These are phyloP conservation scores for Globisporangium splendens DNA, from an alignment of 352 stramenopile species.

Conservation along the genomic window DNA sequence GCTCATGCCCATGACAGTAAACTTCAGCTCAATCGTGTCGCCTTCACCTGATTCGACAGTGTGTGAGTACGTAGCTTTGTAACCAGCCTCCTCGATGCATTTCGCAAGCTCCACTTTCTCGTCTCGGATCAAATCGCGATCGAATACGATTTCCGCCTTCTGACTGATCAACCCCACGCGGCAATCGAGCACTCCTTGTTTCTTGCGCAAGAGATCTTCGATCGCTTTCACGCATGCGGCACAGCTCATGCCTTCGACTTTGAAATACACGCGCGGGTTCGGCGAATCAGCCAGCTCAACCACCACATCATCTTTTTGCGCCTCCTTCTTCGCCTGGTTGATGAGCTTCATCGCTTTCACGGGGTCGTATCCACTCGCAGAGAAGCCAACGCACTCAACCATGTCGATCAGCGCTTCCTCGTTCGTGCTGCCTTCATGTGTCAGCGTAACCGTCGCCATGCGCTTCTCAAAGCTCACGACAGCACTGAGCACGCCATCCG, in stretches of 20 bases:
- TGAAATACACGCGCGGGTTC: slow-evolving; percentile 75
- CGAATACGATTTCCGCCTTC: slow-evolving; percentile 83
- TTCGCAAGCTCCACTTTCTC: slow-evolving; percentile 41
- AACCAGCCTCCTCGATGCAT: slow-evolving; percentile 73
- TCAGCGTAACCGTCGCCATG: slow-evolving; percentile 55
- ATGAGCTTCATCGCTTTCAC: slow-evolving; percentile 53
- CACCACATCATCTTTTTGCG: slow-evolving; percentile 24
- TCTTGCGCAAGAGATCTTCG: slow-evolving; percentile 68
- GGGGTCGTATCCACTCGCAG: slow-evolving; percentile 52
- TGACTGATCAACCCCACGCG: slow-evolving; percentile 83
- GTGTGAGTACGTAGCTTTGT: slow-evolving; percentile 76
- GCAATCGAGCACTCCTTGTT: slow-evolving; percentile 64
- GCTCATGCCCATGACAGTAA: slow-evolving; percentile 68
- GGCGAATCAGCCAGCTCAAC: slow-evolving; percentile 31
- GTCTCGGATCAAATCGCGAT: slow-evolving; percentile 61
- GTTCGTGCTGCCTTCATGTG: slow-evolving; percentile 38
- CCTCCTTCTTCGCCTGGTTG: slow-evolving; percentile 32
- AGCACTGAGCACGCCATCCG: slow-evolving; percentile 63
- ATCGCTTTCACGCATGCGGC: slow-evolving; percentile 86
- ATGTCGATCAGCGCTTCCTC: slow-evolving; percentile 68
- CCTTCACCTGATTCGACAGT: slow-evolving; percentile 70
- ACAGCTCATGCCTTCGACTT: slow-evolving; percentile 85
- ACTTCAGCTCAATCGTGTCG: slow-evolving; percentile 80
- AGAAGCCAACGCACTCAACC: slow-evolving; percentile 75
- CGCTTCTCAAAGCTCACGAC: slow-evolving; percentile 76